Evolutionary conservation across 805 yeast species (phyloP), one percentile per base, ranked within the genome.

Genomic region (Wickerhamiella sorbophila): DNA sequence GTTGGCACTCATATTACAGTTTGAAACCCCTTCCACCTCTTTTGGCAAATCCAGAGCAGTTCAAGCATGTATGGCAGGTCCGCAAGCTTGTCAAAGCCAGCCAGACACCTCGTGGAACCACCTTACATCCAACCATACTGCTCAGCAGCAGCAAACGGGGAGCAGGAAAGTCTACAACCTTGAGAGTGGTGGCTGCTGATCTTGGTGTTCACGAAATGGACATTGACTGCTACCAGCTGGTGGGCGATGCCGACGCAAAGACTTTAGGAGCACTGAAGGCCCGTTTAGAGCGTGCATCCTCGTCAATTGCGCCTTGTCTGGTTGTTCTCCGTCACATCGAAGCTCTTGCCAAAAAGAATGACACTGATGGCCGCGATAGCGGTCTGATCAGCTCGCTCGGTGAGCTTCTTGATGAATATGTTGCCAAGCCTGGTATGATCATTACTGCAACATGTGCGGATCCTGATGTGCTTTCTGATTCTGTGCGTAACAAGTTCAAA

Each of bases 191-290:
- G 1, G 68, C 82, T 0, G 57, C 63, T 6, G 71, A 71, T 24
- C 57, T 77, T 24, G 95, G 95, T 0, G 58, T 77, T 6, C 79
- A 81, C 48, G 58, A 79, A 5, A 61, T 79, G 24, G 80, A 73
- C 36, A 59, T 88, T 12, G 93, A 87, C 48, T 78, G 85, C 21
- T 69, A 72, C 48, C 83, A 75, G 27, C 57, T 79, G 4, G 58
- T 79, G 5, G 76, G 79, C 43, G 83, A 86, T 1, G 74, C 83
- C 12, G 88, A 80, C 42, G 62, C 76, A 24, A 86, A 86, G 54
- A 81, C 87, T 0, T 63, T 88, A 17, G 98, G 95, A 0, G 61
- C 73, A 1, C 64, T 88, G 10, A 64, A 74, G 39, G 97, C 95
- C 0, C 75, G 78, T 52, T 65, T 84, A 4, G 96, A 86, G 48